These are phyloP conservation scores for Gloeopeniophorella convolvens DNA, from an alignment of 768 basidiomycete species.

Conservation along the genomic window DNA sequence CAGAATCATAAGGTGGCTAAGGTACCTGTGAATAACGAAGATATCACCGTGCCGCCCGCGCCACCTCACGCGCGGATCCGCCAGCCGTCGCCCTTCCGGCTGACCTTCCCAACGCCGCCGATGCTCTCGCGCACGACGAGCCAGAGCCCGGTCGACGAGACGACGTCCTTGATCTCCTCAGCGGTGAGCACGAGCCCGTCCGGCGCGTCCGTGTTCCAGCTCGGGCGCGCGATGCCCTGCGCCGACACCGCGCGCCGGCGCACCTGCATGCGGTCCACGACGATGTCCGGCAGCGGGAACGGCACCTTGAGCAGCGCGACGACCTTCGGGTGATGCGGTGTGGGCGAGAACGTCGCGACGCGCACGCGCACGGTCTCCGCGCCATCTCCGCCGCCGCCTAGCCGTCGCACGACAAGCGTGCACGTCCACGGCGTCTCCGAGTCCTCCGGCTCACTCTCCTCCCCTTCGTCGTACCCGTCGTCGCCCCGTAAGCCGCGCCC, in stretches of 20 bases:
- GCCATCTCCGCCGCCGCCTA: constrained; percentile 21
- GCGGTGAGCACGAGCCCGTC: constrained; percentile 63
- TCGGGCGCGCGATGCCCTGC: constrained; percentile 28
- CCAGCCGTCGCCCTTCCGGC: constrained; percentile 76
- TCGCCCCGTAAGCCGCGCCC: no score
- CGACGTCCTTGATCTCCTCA: constrained; percentile 91
- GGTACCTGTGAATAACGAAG: background rate
- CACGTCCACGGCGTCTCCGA: constrained; percentile 97
- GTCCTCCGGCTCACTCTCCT: constrained; percentile 92
- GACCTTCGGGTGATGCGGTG: constrained; percentile 94
- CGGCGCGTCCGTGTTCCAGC: constrained; percentile 10
- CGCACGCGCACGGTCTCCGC: constrained; percentile 39
- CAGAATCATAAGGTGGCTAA: background rate
- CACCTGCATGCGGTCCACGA: constrained; percentile 53
- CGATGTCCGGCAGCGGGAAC: constrained; percentile 79
- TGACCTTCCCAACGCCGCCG: constrained; percentile 78
- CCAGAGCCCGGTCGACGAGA: constrained; percentile 86
- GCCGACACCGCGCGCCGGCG: constrained; percentile 41
- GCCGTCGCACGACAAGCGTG: constrained; percentile 58
- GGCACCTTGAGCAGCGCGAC: constrained; percentile 89
- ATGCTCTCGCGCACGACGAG: constrained; percentile 89
- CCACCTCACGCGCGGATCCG: constrained; percentile 49
- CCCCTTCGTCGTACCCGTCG: constrained; percentile 44
- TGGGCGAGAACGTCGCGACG: constrained; percentile 81
- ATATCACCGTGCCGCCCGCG: background rate